phyloP scores from a whole-genome alignment of 2,329 filamentous ascomycete genomes.

The Thermoascus crustaceus region DNA sequence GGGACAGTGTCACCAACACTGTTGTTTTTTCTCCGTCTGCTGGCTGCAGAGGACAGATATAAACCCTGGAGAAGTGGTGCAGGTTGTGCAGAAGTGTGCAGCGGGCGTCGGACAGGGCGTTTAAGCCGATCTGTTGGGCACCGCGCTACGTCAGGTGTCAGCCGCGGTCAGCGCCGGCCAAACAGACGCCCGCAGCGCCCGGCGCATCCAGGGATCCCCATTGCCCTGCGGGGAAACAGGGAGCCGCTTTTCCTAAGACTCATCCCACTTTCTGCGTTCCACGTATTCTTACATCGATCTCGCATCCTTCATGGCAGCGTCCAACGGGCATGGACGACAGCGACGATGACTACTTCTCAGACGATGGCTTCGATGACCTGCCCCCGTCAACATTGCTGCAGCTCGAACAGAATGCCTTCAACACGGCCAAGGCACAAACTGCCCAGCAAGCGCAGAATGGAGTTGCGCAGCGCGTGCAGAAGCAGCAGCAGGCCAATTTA shows the following conservation, averaged over 20 bases:
- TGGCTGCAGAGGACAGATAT: too few species aligned
- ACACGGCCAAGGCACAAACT: constrained; percentile 33
- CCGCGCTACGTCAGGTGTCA: background rate
- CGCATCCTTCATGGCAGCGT: constrained; percentile 26
- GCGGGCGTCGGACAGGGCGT: background rate
- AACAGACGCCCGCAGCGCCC: constrained; percentile 1
- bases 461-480: background rate
- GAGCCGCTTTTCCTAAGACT: background rate
- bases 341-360: constrained; percentile 42
- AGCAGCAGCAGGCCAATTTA: too few species aligned
- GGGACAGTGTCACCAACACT: too few species aligned
- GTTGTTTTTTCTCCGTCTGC: too few species aligned
- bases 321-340: constrained; percentile 38
- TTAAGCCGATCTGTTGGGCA: background rate
- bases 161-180: background rate
- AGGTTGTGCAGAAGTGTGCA: background rate
- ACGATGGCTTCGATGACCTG: constrained; percentile 39
- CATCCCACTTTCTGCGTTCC: too few species aligned
- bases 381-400: constrained; percentile 35
- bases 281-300: constrained; percentile 1
- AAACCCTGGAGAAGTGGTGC: too few species aligned
- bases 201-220: background rate
- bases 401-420: constrained; percentile 39
- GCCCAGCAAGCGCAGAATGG: constrained; percentile 10
- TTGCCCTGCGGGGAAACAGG: background rate